Base-by-base conservation (phyloP, 768 basidiomycete species). In the Tremella mesenterica region DNA sequence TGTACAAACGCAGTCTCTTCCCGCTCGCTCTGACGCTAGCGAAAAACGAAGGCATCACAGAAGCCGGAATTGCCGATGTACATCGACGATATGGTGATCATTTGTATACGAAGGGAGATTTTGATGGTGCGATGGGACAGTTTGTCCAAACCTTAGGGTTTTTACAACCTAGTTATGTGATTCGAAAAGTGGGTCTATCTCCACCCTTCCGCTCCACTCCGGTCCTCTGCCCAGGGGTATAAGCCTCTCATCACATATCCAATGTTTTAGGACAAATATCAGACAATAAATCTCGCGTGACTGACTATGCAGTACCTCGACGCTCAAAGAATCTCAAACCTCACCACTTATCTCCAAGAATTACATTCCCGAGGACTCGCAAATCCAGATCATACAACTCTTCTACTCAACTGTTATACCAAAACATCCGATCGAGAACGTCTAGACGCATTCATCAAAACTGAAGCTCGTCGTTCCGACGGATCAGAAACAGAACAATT, bases 391-490 rank as follows among this genome's bases (percentile, higher is more conserved):
- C 93, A 96, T 67, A 99, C 95, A 0, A 97, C 95, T 0, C 82
- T 99, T 7, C 80, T 99, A 3, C 81, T 99, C 23, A 97, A 97
- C 70, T 91, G 92, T 5, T 97, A 95, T 74, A 95, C 95, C 48
- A 97, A 97, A 70, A 84, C 95, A 20, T 88, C 90, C 56, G 95
- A 99, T 63, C 83, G 90, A 14, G 73, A 81, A 1, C 83, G 90
- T 12, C 80, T 97, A 1, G 89, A 96, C 63, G 82, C 79, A 54
- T 99, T 99, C 73, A 87, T 99, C 75, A 88, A 86, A 72, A 84
- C 88, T 2, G 88, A 90, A 68, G 83, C 86, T 7, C 45, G 38
- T 67, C 75, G 67, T 30, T 50, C 61, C n/a, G 78, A 77, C 9
- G 54, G 47, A 5, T 44, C 64, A 51, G 54, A 38, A n/a, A 76